phyloP scores from a whole-genome alignment of 257 asterid species.

The Buddleja alternifolia region DNA sequence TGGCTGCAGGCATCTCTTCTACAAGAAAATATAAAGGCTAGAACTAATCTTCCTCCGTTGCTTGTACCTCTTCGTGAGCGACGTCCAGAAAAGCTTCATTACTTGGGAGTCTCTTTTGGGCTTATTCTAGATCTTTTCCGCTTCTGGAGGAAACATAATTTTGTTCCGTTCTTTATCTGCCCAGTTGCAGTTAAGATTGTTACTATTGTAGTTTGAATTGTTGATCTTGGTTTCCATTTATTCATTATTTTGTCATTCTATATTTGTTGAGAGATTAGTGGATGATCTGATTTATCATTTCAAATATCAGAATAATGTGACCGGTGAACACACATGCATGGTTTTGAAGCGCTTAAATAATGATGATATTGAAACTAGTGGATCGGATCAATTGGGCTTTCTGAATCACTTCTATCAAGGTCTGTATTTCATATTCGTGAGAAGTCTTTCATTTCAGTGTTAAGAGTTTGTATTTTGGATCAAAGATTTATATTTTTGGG shows the following conservation, averaged over 20 bases:
- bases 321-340: slow-evolving; percentile 97
- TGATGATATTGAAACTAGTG: slow-evolving; percentile 74
- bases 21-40: slow-evolving; percentile 80
- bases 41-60: slow-evolving; percentile 82
- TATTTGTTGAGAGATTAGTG: slow-evolving; percentile 20
- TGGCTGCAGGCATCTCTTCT: slow-evolving; percentile 76
- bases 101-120: slow-evolving; percentile 92
- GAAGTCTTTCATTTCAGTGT: slow-evolving; percentile 1
- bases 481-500: slow-evolving; percentile 15
- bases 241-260: slow-evolving; percentile 6
- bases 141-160: slow-evolving; percentile 91
- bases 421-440: slow-evolving; percentile 26
- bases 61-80: slow-evolving; percentile 87
- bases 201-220: not conserved
- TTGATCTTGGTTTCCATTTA: slow-evolving; percentile 19
- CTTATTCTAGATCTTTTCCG: slow-evolving; percentile 88
- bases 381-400: slow-evolving; percentile 67
- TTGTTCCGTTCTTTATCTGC: slow-evolving; percentile 88
- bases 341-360: slow-evolving; percentile 72
- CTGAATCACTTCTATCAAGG: slow-evolving; percentile 76
- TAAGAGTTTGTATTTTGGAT: not conserved
- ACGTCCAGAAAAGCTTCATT: slow-evolving; percentile 87
- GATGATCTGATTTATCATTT: slow-evolving; percentile 29
- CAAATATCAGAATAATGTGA: slow-evolving; percentile 60
- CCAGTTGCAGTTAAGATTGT: slow-evolving; percentile 62